Evolutionary conservation across 441 rosid species (phyloP), one percentile per base, ranked within the genome.

Genomic region (Erodium trifolium): DNA sequence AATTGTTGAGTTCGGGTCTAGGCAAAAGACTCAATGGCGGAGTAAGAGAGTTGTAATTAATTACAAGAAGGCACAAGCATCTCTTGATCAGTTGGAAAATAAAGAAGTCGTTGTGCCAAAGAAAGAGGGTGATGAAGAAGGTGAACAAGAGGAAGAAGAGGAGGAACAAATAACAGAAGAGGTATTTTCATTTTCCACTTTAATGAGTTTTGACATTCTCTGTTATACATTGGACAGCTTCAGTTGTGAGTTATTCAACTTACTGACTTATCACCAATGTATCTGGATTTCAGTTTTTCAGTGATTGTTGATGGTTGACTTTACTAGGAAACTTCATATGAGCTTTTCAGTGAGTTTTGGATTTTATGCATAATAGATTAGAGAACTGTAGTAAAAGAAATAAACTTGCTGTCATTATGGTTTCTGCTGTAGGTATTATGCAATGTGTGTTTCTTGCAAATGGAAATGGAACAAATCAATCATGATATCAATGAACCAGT

Each of bases 21-120:
- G 96, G 80, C 88, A 87, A 77, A 93, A 88, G 79, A 88, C 81
- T 41, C 95, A 86, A 27, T 93, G 96, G 97, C 87, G 83, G 66
- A 86, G 72, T 67, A 81, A 85, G 67, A 87, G 92, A 73, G 82
- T 91, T 73, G 77, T 77, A 2, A 67, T 87, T 45, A 93, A 93
- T 77, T 93, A 80, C 74, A 78, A 74, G 72, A 93, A 91, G 82
- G 96, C 95, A 5, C 89, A 85, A 79, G 88, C 89, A 0, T 87
- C 95, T 34, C 93, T 91, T 77, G 97, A 88, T 80, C 97, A 93
- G 51, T 81, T 93, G 76, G 99, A 93, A 84, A 87, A 90, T 60
- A 85, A 78, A 71, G 92, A 94, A 79, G 77, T 86, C 74, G 72
- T 89, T 63, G 83, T 71, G 78, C 85, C 87, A 0, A 86, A 87